Percentiles rank a stretch among this genome's conserved stretches.
phyloP scores from a whole-genome alignment of 148 eudicot species.

The Arbutus unedo region DNA sequence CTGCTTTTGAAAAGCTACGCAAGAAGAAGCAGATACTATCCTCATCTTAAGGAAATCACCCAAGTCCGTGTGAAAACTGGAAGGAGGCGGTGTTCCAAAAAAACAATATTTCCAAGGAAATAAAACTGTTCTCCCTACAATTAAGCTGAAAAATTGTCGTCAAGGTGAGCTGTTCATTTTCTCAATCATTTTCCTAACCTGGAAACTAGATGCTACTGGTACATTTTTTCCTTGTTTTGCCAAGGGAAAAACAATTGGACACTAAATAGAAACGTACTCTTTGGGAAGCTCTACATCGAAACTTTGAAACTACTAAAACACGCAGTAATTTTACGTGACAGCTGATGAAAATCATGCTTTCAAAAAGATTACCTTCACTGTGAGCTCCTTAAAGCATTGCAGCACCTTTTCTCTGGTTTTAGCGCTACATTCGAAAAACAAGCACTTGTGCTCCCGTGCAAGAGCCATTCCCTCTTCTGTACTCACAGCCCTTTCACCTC shows the following conservation, averaged over 20 bases:
- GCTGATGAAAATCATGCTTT: neutral
- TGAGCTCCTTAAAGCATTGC: slow-evolving; percentile 55
- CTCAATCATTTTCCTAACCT: neutral
- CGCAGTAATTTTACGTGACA: neutral
- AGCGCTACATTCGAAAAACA: slow-evolving; percentile 62
- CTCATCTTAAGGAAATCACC: neutral
- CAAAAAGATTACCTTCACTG: slow-evolving; percentile 34
- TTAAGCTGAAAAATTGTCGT: neutral
- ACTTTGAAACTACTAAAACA: neutral
- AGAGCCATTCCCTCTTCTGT: slow-evolving; percentile 59
- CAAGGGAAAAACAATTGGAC: neutral
- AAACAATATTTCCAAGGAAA: neutral
- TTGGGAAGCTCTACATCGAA: neutral
- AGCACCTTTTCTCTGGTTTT: slow-evolving; percentile 54
- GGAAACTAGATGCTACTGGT: neutral
- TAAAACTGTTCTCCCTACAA: neutral
- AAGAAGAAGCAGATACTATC: neutral
- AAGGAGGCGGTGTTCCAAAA: neutral
- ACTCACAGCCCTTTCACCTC: slow-evolving; percentile 48
- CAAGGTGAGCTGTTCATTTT: neutral
- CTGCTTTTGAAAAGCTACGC: neutral
- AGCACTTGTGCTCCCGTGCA: slow-evolving; percentile 44
- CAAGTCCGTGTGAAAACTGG: neutral
- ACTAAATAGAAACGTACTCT: neutral
- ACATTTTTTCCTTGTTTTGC: neutral